Evolutionary conservation across 208 protist genomes (phyloP), one percentile per base, ranked within the genome.

Genomic region (Blastocrithidia nonstop): DNA sequence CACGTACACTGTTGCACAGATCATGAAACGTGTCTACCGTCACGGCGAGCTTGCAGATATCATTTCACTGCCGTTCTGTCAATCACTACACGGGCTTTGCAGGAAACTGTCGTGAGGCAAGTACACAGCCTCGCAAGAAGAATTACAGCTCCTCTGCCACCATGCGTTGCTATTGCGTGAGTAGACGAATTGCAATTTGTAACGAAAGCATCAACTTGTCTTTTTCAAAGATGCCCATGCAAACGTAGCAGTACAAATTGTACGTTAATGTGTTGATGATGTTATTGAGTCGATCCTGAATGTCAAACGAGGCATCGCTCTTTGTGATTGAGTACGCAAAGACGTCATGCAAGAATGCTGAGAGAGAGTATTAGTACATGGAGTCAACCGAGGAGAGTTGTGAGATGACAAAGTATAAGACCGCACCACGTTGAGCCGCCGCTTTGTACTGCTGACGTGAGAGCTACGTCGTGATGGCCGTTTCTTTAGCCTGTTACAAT

Each of bases 361-460:
- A 74, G 19, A 99, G 85, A n/a, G 96, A 98, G 70, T 98, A 98
- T 71, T 99, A 95, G 67, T 99, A 99, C 97, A 99, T 99, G 36
- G 81, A 71, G 61, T 97, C 97, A 57, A 99, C 96, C 2, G 65
- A 76, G 2, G 88, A 94, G 6, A 99, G 74, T 50, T 88, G 73
- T 0, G 81, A 81, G 54, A 99, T 96, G 38, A 95, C 80, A 69
- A 99, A 99, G 81, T 98, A 99, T 5, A 99, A 73, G 54, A 97
- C 91, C 0, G 95, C 82, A 31, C 97, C 97, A 25, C 97, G 81
- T 60, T 94, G 88, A 5, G 97, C 97, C 13, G 87, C 96, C 4
- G 96, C 83, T 9, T 75, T 71, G 66, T 99, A 99, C 45, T 86
- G 75, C 51, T 93, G 79, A 28, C 96, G 77, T n/a, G 92, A 93